These are phyloP conservation scores for Pseudomicrostroma phylloplanum DNA, from an alignment of 1,284 basidiomycete genomes.

Conservation along the genomic window DNA sequence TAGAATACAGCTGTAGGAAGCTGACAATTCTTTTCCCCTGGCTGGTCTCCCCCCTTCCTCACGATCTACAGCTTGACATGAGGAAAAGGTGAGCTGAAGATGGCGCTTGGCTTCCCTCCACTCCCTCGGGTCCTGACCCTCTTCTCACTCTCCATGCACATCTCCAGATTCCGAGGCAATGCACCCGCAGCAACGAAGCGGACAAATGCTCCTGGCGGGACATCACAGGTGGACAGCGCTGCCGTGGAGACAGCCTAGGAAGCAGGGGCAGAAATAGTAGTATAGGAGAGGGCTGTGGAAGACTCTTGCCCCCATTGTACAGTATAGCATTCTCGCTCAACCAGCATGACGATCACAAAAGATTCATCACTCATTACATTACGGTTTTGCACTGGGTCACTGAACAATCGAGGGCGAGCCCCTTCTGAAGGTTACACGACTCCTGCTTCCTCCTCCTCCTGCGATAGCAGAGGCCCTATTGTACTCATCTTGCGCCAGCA, in stretches of 20 bases:
- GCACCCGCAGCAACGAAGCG: slow-evolving; percentile 22
- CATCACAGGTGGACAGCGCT: slow-evolving; percentile 9
- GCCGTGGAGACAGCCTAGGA: slow-evolving; percentile 3
- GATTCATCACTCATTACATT: too few relatives aligned
- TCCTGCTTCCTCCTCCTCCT: too few relatives aligned
- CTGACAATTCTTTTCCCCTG: not conserved
- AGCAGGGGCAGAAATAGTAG: too few relatives aligned
- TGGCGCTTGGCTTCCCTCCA: not conserved
- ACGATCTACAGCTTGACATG: slow-evolving; percentile 28
- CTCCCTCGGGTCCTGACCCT: not conserved
- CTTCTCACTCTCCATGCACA: not conserved
- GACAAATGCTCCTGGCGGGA: slow-evolving; percentile 28
- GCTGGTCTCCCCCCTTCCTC: not conserved
- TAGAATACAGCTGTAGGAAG: not conserved
- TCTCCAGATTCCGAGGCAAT: slow-evolving; percentile 26
- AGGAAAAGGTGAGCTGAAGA: slow-evolving; percentile 19
- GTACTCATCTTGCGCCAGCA: too few relatives aligned
- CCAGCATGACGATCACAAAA: too few relatives aligned
- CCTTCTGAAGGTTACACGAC: too few relatives aligned
- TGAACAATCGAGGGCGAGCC: too few relatives aligned
- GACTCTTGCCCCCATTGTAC: too few relatives aligned
- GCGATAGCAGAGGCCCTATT: too few relatives aligned
- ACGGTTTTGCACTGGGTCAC: too few relatives aligned
- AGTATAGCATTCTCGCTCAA: too few relatives aligned
- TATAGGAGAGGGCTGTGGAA: too few relatives aligned